Conservation (phyloP, 129 eudicot species). For the Cynara cardunculus region DNA sequence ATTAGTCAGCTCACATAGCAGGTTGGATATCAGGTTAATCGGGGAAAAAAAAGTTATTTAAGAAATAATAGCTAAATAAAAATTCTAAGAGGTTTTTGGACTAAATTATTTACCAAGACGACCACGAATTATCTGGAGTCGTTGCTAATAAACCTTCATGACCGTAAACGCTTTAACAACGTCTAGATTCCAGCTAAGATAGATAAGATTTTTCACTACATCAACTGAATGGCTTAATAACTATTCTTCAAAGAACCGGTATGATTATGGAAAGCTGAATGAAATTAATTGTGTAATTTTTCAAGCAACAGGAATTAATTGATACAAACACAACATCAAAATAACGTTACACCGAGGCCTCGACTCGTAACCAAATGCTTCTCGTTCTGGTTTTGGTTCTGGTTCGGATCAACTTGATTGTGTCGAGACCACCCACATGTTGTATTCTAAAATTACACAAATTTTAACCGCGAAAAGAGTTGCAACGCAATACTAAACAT, state of each 20-base stretch:
- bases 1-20: too few relatives aligned
- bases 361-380: background rate
- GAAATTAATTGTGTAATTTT: background rate
- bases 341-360: background rate
- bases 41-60: too few relatives aligned
- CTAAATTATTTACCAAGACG: too few relatives aligned
- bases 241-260: background rate
- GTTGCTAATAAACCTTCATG: too few relatives aligned
- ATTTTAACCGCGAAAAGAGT: background rate
- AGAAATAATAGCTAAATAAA: too few relatives aligned
- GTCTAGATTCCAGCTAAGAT: too few relatives aligned
- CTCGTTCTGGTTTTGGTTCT: background rate
- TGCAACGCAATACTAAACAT: background rate
- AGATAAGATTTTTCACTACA: too few relatives aligned
- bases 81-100: too few relatives aligned
- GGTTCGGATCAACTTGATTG: background rate
- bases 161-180: too few relatives aligned
- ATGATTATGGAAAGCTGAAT: background rate
- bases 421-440: slow-evolving; percentile 9
- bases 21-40: too few relatives aligned
- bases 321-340: background rate
- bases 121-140: too few relatives aligned
- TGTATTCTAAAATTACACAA: slow-evolving; percentile 15
- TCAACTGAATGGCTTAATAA: too few relatives aligned
- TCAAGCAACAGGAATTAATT: background rate